Evolutionary conservation across 371 early-diverging fungal species (phyloP).

Genomic region (Catenaria anguillulae): DNA sequence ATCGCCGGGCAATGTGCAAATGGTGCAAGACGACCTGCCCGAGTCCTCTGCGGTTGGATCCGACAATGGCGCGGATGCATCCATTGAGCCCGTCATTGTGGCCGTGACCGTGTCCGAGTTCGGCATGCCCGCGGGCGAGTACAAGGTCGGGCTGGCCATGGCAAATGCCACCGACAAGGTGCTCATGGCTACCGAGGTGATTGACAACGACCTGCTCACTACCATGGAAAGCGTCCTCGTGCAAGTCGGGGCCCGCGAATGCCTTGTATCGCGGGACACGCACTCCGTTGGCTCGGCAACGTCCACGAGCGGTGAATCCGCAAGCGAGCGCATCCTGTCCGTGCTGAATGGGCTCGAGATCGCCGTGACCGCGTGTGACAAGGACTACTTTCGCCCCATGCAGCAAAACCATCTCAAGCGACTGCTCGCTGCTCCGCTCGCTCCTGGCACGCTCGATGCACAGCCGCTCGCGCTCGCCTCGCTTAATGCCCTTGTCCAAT

Average conservation of each 20-base stretch:
- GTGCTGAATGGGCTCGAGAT: too few relatives aligned
- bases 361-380: conserved; percentile 42
- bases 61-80: not conserved
- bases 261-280: conserved; percentile 53
- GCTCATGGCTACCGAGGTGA: conserved; percentile 70
- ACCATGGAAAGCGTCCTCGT: conserved; percentile 83
- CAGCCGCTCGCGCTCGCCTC: not conserved
- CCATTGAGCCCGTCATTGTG: conserved; percentile 5
- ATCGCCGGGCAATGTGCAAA: conserved; percentile 84
- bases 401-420: not conserved
- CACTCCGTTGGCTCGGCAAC: too few relatives aligned
- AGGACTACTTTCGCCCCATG: conserved; percentile 21
- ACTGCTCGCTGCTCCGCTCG: not conserved
- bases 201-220: conserved; percentile 79
- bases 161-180: conserved; percentile 64
- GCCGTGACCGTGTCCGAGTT: conserved; percentile 23
- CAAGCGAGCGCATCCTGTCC: too few relatives aligned
- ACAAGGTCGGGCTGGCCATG: conserved; percentile 61
- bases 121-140: not conserved
- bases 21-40: conserved; percentile 78
- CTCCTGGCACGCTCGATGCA: not conserved
- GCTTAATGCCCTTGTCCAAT: not conserved
- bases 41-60: conserved; percentile 11
- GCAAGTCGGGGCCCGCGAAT: conserved; percentile 84
- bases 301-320: too few relatives aligned